Evolutionary conservation across 495 filamentous ascomycete species (phyloP).

Genomic region (Hypoxylon lienhwacheense): DNA sequence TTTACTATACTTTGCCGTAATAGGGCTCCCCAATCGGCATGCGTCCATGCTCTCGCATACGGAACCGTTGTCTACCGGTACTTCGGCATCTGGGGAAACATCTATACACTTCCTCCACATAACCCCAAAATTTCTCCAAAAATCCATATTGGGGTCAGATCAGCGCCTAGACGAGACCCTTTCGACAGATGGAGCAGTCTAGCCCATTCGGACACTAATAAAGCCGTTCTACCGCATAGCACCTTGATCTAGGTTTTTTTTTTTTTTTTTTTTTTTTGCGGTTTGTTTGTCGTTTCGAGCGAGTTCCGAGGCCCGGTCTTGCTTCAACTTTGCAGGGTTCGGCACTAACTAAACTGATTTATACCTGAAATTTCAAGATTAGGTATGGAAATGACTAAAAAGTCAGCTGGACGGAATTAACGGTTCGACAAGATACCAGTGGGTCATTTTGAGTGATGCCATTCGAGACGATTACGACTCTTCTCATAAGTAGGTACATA

Average conservation of each 20-base stretch:
- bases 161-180: constrained; percentile 23
- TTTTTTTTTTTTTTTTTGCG: too few relatives aligned
- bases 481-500: background rate
- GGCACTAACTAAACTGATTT: constrained; percentile 21
- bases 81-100: constrained; percentile 35
- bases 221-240: constrained; percentile 34
- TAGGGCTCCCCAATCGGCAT: constrained; percentile 29
- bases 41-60: constrained; percentile 28
- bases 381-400: constrained; percentile 12
- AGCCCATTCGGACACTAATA: constrained; percentile 23
- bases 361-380: constrained; percentile 2
- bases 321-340: constrained; percentile 17
- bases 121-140: constrained; percentile 33
- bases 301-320: constrained; percentile 11
- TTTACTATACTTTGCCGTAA: constrained; percentile 9
- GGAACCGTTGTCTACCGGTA: constrained; percentile 28
- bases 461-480: constrained; percentile 12
- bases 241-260: constrained; percentile 29
- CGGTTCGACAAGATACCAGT: background rate
- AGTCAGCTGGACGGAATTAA: constrained; percentile 17
- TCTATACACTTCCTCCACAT: constrained; percentile 20
- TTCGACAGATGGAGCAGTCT: constrained; percentile 28
- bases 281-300: constrained; percentile 26
- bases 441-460: constrained; percentile 21
- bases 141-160: constrained; percentile 29